Evolutionary conservation across 2,329 filamentous ascomycete genomes (phyloP).

Genomic region (Botrytis deweyae): DNA sequence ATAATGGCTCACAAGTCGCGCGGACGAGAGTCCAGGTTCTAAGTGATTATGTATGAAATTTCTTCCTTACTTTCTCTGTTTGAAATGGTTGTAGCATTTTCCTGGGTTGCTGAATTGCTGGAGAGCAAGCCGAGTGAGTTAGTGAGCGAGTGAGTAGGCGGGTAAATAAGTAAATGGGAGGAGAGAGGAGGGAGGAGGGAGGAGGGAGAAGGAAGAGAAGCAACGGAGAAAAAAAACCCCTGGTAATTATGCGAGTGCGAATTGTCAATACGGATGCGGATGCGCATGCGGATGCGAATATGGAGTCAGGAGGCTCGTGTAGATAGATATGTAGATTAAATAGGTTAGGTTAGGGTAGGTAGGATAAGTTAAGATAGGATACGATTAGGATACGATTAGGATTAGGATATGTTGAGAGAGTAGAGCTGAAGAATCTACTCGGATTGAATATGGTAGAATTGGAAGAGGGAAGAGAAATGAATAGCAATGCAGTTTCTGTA

Average conservation of each 20-base stretch:
- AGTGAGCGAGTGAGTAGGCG: no score
- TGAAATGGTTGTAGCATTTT: not conserved
- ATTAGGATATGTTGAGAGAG: not conserved
- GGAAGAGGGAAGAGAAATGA: not conserved
- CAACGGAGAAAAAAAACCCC: not conserved
- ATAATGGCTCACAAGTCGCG: constrained; percentile 58
- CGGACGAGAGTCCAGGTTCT: constrained; percentile 59
- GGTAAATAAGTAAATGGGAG: not conserved
- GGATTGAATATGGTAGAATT: not conserved
- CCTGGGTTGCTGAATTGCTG: not conserved
- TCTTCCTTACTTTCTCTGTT: not conserved
- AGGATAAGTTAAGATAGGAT: not conserved
- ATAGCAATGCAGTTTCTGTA: not conserved
- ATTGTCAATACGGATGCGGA: not conserved
- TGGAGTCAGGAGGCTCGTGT: not conserved
- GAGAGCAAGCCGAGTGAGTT: no score
- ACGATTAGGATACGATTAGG: not conserved
- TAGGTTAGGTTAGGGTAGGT: not conserved
- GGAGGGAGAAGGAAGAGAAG: not conserved
- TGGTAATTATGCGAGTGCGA: not conserved
- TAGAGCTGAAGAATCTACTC: not conserved
- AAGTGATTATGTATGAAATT: constrained; percentile 45
- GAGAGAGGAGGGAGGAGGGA: not conserved
- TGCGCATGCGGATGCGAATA: not conserved
- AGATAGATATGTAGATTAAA: not conserved